Conservation (phyloP, 2,329 filamentous ascomycete species). For the Trichoderma sp. region DNA sequence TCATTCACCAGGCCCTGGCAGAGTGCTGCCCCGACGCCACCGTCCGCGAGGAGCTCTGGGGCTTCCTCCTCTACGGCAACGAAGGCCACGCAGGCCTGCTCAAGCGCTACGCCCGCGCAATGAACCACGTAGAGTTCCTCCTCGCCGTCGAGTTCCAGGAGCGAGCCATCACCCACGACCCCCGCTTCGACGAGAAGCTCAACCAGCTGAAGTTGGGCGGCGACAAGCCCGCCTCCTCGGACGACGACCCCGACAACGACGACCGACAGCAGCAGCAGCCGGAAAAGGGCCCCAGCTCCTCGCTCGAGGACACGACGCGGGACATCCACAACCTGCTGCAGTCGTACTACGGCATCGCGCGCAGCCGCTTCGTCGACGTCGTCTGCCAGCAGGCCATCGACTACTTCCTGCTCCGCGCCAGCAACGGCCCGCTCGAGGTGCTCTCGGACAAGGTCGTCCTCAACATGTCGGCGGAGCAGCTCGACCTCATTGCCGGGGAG, state of each 20-base stretch:
- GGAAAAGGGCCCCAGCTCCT: not conserved
- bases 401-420: constrained; percentile 54
- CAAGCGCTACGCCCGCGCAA: constrained; percentile 49
- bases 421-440: constrained; percentile 53
- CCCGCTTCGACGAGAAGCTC: constrained; percentile 28
- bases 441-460: constrained; percentile 57
- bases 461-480: constrained; percentile 49
- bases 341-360: constrained; percentile 64
- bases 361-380: constrained; percentile 64
- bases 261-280: no score
- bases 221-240: not conserved
- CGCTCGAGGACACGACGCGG: constrained; percentile 38
- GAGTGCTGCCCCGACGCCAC: constrained; percentile 47
- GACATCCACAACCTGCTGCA: constrained; percentile 62
- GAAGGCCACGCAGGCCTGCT: constrained; percentile 45
- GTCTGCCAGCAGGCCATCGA: constrained; percentile 61
- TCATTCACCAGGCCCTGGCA: constrained; percentile 49
- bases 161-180: constrained; percentile 34
- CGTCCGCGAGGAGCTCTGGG: constrained; percentile 48
- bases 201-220: constrained; percentile 30
- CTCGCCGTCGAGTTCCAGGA: constrained; percentile 40
- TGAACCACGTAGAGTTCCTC: constrained; percentile 54
- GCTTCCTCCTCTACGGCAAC: constrained; percentile 42
- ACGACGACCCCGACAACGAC: no score
- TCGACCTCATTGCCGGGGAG: constrained; percentile 62